These are phyloP conservation scores for Cadophora malorum DNA, from an alignment of 2,329 filamentous ascomycete genomes.

Conservation along the genomic window DNA sequence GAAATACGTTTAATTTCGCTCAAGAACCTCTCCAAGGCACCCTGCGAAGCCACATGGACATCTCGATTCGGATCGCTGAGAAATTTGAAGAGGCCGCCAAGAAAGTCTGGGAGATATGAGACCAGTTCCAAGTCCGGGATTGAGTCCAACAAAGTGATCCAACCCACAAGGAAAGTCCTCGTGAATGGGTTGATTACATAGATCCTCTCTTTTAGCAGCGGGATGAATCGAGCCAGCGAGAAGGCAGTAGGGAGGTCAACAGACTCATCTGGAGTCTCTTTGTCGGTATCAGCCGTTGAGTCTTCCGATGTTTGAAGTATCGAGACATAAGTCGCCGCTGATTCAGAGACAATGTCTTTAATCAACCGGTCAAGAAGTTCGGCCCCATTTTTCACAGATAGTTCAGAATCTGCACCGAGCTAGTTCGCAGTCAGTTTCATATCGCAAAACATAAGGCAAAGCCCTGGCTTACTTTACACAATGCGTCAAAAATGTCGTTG, in stretches of 20 bases:
- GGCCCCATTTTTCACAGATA: conserved; percentile 97
- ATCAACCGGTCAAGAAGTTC: conserved; percentile 93
- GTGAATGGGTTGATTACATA: conserved; percentile 95
- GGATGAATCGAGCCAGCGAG: conserved; percentile 88
- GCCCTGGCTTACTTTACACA: conserved; percentile 77
- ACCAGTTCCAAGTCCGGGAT: conserved; percentile 97
- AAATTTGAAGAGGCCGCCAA: conserved; percentile 88
- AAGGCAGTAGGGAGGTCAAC: conserved; percentile 81
- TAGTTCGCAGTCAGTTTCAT: conserved; percentile 48
- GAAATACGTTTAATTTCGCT: conserved; percentile 95
- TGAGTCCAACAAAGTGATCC: conserved; percentile 93
- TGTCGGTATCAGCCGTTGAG: conserved; percentile 56
- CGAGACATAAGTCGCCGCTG: conserved; percentile 92
- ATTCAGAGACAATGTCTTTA: conserved; percentile 96
- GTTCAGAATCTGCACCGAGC: conserved; percentile 93
- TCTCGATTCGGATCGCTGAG: conserved; percentile 90
- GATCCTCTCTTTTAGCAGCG: conserved; percentile 90
- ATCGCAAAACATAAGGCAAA: background rate
- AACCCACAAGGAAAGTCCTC: conserved; percentile 91
- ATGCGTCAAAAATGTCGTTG: conserved; percentile 96
- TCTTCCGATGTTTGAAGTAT: conserved; percentile 71
- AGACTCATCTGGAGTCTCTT: conserved; percentile 52
- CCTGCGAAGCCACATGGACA: conserved; percentile 92
- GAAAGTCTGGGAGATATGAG: conserved; percentile 87
- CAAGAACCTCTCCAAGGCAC: conserved; percentile 86